Conservation (phyloP, 768 basidiomycete genomes). For the Kwoniella sp. region DNA sequence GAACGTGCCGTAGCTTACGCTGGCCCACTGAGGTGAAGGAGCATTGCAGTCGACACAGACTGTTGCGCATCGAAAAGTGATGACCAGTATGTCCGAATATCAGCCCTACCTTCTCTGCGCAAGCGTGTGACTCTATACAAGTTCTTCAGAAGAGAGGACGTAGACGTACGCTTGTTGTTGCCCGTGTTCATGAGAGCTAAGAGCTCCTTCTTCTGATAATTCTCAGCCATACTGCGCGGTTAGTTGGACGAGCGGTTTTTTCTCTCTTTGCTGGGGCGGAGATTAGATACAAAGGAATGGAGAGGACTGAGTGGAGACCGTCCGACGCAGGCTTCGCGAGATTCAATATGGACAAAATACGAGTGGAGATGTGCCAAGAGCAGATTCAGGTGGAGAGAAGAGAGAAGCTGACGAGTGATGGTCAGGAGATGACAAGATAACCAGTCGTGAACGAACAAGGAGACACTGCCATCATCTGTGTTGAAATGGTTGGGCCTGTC, state of each 20-base stretch:
- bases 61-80: conserved; percentile 12
- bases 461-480: no score
- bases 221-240: conserved; percentile 65
- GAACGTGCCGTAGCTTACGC: conserved; percentile 66
- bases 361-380: no score
- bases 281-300: not conserved
- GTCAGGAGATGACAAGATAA: no score
- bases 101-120: not conserved
- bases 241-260: no score
- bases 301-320: not conserved
- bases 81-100: no score
- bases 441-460: no score
- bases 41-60: conserved; percentile 79
- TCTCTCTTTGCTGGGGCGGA: no score
- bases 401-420: no score
- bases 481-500: no score
- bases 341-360: no score
- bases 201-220: conserved; percentile 69
- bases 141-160: not conserved
- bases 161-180: conserved; percentile 66
- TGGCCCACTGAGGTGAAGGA: conserved; percentile 93
- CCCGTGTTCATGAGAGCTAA: conserved; percentile 73
- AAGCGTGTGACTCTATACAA: not conserved
- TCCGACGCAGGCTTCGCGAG: no score
- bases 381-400: no score